Evolutionary conservation across 2,329 filamentous ascomycete species (phyloP).

Genomic region (Fusarium sp.): DNA sequence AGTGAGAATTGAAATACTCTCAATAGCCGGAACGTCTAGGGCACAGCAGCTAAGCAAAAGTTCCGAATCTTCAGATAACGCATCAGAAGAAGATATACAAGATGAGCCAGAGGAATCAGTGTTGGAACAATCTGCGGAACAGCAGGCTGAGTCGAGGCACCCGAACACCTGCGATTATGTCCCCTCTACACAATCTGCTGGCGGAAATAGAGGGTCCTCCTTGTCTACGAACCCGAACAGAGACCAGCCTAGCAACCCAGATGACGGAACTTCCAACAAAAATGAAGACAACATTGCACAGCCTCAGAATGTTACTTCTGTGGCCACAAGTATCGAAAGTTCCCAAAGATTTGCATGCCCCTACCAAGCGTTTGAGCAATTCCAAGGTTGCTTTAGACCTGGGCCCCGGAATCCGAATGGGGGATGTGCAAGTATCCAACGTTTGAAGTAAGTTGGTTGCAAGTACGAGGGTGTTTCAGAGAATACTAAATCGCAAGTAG

Average conservation of each 20-base stretch:
- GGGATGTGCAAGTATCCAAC: conserved; percentile 6
- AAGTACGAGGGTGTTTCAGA: too few relatives aligned
- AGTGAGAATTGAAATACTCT: neutral
- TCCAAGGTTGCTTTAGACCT: conserved; percentile 5
- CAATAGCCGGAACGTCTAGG: neutral
- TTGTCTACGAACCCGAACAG: neutral
- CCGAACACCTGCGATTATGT: too few relatives aligned
- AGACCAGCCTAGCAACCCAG: neutral
- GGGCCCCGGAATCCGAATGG: conserved; percentile 4
- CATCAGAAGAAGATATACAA: neutral
- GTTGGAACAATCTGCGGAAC: neutral
- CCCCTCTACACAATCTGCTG: neutral
- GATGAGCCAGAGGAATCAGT: neutral
- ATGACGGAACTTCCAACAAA: neutral
- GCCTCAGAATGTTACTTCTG: too few relatives aligned
- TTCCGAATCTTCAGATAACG: neutral
- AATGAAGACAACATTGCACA: neutral
- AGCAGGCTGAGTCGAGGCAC: neutral
- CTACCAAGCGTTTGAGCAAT: neutral
- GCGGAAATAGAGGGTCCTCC: neutral
- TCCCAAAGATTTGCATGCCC: neutral
- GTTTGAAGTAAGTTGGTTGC: neutral
- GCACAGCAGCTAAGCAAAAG: neutral
- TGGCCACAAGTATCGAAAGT: too few relatives aligned
- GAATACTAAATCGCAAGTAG: neutral